Percentiles rank a stretch among this genome's conserved stretches.
Evolutionary conservation across 805 yeast genomes (phyloP).

Genomic region (Jamesozyma rosinii): DNA sequence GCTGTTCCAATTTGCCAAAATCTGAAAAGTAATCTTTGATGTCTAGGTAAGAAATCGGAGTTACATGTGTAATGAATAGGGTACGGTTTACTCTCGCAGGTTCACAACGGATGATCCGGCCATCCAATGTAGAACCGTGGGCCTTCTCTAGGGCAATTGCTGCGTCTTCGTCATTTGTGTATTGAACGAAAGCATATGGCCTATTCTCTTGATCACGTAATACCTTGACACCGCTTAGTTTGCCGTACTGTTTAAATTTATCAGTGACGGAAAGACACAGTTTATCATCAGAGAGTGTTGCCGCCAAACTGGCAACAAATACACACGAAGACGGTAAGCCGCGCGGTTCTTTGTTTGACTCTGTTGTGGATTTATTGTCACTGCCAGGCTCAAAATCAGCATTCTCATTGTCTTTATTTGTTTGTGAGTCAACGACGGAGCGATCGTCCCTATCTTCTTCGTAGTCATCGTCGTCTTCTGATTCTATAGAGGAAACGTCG

Average conservation of each 20-base stretch:
- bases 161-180: slow-evolving; percentile 61
- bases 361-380: background rate
- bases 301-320: slow-evolving; percentile 75
- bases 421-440: background rate
- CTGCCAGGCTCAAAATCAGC: background rate
- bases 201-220: slow-evolving; percentile 71
- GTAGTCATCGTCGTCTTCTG: slow-evolving; percentile 7
- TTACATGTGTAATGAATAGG: slow-evolving; percentile 41
- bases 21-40: slow-evolving; percentile 35
- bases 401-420: background rate
- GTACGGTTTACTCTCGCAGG: slow-evolving; percentile 88
- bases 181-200: slow-evolving; percentile 92
- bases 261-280: slow-evolving; percentile 57
- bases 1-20: slow-evolving; percentile 72
- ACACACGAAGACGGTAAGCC: slow-evolving; percentile 81
- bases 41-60: slow-evolving; percentile 22
- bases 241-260: slow-evolving; percentile 66
- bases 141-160: slow-evolving; percentile 56
- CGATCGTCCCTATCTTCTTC: background rate
- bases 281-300: slow-evolving; percentile 58
- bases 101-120: slow-evolving; percentile 76
- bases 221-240: slow-evolving; percentile 65
- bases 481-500: slow-evolving; percentile 18
- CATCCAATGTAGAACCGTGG: slow-evolving; percentile 60
- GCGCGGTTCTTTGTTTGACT: slow-evolving; percentile 16